These are phyloP conservation scores for Rosa multiflora DNA, from an alignment of 306 rosid genomes.

Conservation along the genomic window DNA sequence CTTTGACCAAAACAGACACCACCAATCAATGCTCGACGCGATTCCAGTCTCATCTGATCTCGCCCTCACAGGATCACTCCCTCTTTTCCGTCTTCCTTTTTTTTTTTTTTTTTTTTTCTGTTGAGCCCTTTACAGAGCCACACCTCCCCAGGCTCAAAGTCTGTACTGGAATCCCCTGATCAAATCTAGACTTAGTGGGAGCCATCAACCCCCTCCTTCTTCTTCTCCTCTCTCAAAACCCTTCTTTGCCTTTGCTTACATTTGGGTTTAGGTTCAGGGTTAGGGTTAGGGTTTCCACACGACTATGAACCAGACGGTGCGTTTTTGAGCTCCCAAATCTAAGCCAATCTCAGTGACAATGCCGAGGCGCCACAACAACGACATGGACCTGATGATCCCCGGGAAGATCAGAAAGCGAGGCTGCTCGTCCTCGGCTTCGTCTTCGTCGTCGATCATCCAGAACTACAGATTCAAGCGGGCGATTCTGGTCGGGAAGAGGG, in stretches of 20 bases:
- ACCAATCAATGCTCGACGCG: slow-evolving; percentile 25
- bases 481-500: slow-evolving; percentile 72
- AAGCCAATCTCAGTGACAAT: slow-evolving; percentile 26
- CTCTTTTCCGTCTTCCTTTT: neutral
- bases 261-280: neutral
- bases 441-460: slow-evolving; percentile 77
- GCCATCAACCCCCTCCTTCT: too few species aligned
- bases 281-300: slow-evolving; percentile 22
- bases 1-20: neutral
- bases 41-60: neutral
- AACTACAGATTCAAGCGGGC: slow-evolving; percentile 93
- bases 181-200: too few species aligned
- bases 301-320: slow-evolving; percentile 12
- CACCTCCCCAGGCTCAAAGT: neutral
- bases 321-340: slow-evolving; percentile 6
- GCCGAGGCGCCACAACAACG: slow-evolving; percentile 59
- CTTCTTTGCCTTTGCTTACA: neutral
- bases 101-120: neutral
- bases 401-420: slow-evolving; percentile 98
- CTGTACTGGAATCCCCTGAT: too few species aligned
- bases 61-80: slow-evolving; percentile 8
- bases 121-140: slow-evolving; percentile 19
- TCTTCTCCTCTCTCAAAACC: too few species aligned
- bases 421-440: slow-evolving; percentile 87
- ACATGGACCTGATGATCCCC: slow-evolving; percentile 63